Evolutionary conservation across 768 basidiomycete genomes (phyloP), one percentile per base, ranked within the genome.

Genomic region (Mycena venus): DNA sequence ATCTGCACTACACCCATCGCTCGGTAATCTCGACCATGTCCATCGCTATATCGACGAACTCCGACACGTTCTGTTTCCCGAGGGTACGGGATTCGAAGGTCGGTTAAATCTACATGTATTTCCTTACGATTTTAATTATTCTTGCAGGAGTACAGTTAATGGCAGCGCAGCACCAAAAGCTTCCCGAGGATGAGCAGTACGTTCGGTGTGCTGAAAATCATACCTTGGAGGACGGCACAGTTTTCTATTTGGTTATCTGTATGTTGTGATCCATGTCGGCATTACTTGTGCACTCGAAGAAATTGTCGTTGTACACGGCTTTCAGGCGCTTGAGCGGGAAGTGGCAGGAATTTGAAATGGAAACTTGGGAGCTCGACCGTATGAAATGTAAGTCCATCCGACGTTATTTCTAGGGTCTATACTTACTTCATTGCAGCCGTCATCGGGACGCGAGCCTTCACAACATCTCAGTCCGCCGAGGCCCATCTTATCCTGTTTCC

Each of bases 31-130:
- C 0, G 82, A 82, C 42, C 81, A 81, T 71, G 75, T 79, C 1
- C 66, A 68, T 2, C 56, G 73, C 12, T 49, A 78, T 9, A 81
- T 82, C 23, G 63, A 81, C 47, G 60, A 68, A 11, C 61, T 80
- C 25, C 77, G 68, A 17, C 14, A 5, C n/a, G n/a, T n/a, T n/a
- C n/a, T n/a, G 2, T 82, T 67, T 70, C 81, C 80, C 1, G 21
- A 66, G 17, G 80, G 79, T 6, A 82, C 80, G 12, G 80, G 79
- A 1, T 78, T 77, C 36, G 69, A 79, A 64, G 81, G 81, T 80
- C 70, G 19, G 61, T 34, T 11, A 6, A 8, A 49, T 23, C n/a
- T 38, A 38, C 36, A 38, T 38, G 40, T 15, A 10, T 44, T 61
- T 36, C 58, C 36, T 15, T 55, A 11, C 3, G 27, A 55, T 55